Percentiles rank a stretch among this genome's conserved stretches.
Conservation (phyloP, 192 early-diverging fungal genomes). For the Paraglomus occultum region DNA sequence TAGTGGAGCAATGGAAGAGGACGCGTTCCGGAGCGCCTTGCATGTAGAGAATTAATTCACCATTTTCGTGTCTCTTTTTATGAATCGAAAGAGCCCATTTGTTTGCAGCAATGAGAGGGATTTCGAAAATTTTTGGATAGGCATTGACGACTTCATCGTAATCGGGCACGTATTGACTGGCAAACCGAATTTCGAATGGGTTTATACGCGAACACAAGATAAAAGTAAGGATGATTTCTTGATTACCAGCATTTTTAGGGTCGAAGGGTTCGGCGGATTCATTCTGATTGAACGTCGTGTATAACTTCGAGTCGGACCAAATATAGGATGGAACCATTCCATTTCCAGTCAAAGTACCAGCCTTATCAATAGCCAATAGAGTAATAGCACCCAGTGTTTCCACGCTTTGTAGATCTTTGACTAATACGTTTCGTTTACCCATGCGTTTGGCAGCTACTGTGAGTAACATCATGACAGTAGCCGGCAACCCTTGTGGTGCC, state of each 20-base stretch:
- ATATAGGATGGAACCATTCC: slow-evolving; percentile 95
- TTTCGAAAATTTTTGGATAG: slow-evolving; percentile 90
- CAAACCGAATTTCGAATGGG: slow-evolving; percentile 87
- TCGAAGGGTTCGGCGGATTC: slow-evolving; percentile 42
- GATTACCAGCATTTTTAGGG: slow-evolving; percentile 55
- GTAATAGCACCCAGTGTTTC: slow-evolving; percentile 98
- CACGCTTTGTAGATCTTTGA: slow-evolving; percentile 95
- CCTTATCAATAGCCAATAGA: slow-evolving; percentile 95
- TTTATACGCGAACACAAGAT: slow-evolving; percentile 83
- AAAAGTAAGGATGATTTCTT: slow-evolving; percentile 78
- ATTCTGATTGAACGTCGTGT: slow-evolving; percentile 49
- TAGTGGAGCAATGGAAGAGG: slow-evolving; percentile 74
- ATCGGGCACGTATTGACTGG: slow-evolving; percentile 64
- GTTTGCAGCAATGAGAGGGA: slow-evolving; percentile 88
- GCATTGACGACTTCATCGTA: slow-evolving; percentile 68
- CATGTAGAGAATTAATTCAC: slow-evolving; percentile 75
- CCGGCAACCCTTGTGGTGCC: slow-evolving; percentile 93
- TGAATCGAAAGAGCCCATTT: slow-evolving; percentile 96
- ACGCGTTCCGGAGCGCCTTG: slow-evolving; percentile 98
- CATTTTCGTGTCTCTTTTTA: slow-evolving; percentile 64
- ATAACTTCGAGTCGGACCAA: slow-evolving; percentile 77
- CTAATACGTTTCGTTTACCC: slow-evolving; percentile 84
- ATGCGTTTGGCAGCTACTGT: slow-evolving; percentile 96
- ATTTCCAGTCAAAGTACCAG: slow-evolving; percentile 94
- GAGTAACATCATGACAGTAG: slow-evolving; percentile 91